Evolutionary conservation across 192 early-diverging fungal species (phyloP), one percentile per base, ranked within the genome.

Genomic region (Funneliformis geosporum): DNA sequence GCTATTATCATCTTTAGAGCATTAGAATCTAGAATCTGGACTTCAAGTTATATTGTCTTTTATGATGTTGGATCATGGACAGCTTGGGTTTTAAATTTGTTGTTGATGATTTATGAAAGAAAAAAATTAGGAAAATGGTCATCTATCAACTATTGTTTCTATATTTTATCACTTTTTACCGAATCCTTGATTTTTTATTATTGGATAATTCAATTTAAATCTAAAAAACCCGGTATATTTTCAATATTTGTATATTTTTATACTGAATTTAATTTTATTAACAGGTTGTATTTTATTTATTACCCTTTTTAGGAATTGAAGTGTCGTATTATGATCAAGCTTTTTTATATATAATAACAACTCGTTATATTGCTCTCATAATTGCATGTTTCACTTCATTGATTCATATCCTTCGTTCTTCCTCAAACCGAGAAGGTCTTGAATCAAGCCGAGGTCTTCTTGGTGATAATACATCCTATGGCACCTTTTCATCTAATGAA

Each of bases 91-190:
- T 33, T 86, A 1, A 83, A 83, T 28, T 60, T 87, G n/a, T 62
- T 65, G 5, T 44, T 81, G 21, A 84, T 88, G 61, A n/a, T 64
- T 27, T 21, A 83, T 33, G 87, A 90, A 64, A 60, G 80, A 39
- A 74, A 77, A 5, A 83, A 74, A 44, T 82, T 79, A 7, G 80
- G 85, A 4, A 78, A 83, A 73, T 90, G 87, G 87, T 82, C 85
- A 61, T 88, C 86, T 85, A 79, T 84, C 33, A 84, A 88, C 40
- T 88, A 90, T 83, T 47, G 61, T 2, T 91, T 91, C 60, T 91
- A 88, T 87, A 78, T 76, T 43, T 42, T 86, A 6, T 83, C 86
- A 4, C 67, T 83, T 23, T 42, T 85, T 5, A 80, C 83, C 4
- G 90, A 91, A 60, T 79, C 83, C 0, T 72, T 86, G 10, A 75